These are phyloP conservation scores for Gynochthodes officinalis DNA, from an alignment of 257 asterid genomes.

Conservation along the genomic window DNA sequence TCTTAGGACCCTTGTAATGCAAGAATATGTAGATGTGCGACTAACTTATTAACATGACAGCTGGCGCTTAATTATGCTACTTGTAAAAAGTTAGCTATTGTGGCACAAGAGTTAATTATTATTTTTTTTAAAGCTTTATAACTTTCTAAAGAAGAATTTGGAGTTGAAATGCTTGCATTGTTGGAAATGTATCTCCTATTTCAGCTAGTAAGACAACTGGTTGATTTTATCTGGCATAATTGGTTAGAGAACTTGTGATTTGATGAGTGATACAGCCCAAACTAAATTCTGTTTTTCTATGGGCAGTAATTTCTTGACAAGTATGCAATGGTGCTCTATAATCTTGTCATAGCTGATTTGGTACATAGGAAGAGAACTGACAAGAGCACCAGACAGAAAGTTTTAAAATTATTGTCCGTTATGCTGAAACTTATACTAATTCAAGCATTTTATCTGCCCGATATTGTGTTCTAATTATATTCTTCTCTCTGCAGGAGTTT, in stretches of 20 bases:
- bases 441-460: not conserved
- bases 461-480: not conserved
- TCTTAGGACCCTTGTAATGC: not conserved
- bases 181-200: not conserved
- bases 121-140: not conserved
- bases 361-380: not conserved
- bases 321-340: not conserved
- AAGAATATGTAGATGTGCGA: not conserved
- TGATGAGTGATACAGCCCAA: not conserved
- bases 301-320: not conserved
- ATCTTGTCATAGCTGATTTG: not conserved
- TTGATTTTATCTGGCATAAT: not conserved
- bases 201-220: not conserved
- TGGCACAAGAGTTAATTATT: not conserved
- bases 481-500: constrained; percentile 21
- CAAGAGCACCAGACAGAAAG: not conserved
- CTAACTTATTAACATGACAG: not conserved
- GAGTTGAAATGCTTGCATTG: not conserved
- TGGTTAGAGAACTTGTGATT: not conserved
- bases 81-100: not conserved
- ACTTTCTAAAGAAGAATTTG: not conserved
- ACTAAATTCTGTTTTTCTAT: not conserved
- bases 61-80: not conserved
- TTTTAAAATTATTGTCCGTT: too few relatives aligned
- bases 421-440: not conserved